Conservation (phyloP, 108 stramenopile species). For the Nitzschia sp. region DNA sequence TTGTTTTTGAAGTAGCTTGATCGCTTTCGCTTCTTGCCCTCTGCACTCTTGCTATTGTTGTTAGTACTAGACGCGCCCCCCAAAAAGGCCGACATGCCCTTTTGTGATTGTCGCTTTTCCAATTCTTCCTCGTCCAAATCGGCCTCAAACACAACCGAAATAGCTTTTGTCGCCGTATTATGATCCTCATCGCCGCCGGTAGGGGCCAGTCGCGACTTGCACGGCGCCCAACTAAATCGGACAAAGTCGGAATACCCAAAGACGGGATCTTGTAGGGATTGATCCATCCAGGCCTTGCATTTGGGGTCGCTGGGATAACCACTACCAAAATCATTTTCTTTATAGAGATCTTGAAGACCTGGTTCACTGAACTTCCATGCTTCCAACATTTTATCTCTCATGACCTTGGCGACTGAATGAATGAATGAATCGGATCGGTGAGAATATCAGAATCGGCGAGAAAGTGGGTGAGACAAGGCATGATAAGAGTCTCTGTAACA, state of each 20-base stretch:
- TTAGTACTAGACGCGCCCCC: neutral
- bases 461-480: no score
- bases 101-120: conserved; percentile 37
- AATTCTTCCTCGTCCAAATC: conserved; percentile 65
- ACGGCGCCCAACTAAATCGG: conserved; percentile 82
- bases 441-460: no score
- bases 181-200: neutral
- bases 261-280: conserved; percentile 53
- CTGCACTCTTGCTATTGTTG: neutral
- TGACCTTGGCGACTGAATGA: conserved; percentile 89
- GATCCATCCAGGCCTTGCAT: conserved; percentile 71
- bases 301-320: conserved; percentile 85
- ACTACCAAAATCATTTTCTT: conserved; percentile 40
- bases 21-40: conserved; percentile 25
- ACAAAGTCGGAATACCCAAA: conserved; percentile 80
- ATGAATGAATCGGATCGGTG: no score
- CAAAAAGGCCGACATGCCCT: conserved; percentile 36
- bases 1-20: conserved; percentile 30
- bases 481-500: no score
- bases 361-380: conserved; percentile 67
- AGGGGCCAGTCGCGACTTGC: conserved; percentile 45
- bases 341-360: conserved; percentile 15
- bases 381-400: conserved; percentile 64
- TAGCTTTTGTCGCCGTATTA: conserved; percentile 16
- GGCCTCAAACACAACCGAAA: conserved; percentile 50